Evolutionary conservation across 441 rosid species (phyloP).

Genomic region (Breynia disticha): DNA sequence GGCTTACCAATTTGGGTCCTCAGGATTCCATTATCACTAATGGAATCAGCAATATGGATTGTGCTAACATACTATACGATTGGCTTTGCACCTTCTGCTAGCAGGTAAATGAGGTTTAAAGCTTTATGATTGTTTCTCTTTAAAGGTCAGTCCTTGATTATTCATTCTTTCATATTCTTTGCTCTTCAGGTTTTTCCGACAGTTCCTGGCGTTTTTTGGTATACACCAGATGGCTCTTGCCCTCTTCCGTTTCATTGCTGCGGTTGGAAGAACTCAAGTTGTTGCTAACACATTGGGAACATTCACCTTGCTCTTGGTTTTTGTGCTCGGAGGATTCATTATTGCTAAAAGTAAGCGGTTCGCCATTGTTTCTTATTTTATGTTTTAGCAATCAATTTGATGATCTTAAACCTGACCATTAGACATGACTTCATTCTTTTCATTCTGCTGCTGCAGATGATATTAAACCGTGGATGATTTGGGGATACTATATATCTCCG

Average conservation of each 20-base stretch:
- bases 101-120: conserved; percentile 35
- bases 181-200: conserved; percentile 61
- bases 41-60: conserved; percentile 62
- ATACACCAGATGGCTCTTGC: conserved; percentile 86
- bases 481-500: conserved; percentile 82
- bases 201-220: conserved; percentile 54
- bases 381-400: no score
- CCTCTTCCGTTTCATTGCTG: conserved; percentile 81
- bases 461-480: conserved; percentile 62
- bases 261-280: conserved; percentile 71
- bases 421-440: background rate
- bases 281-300: conserved; percentile 56
- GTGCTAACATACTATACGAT: conserved; percentile 56
- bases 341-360: conserved; percentile 51
- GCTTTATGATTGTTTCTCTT: background rate
- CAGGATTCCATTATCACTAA: conserved; percentile 51
- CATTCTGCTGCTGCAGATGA: conserved; percentile 37
- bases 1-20: conserved; percentile 60
- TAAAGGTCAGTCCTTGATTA: background rate
- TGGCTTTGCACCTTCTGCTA: conserved; percentile 72
- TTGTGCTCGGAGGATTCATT: conserved; percentile 84
- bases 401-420: background rate
- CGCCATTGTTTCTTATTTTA: background rate
- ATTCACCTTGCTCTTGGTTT: conserved; percentile 57
- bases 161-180: background rate